A percentile compares a stretch with the other conserved stretches of the same genome.
Conservation (phyloP, 2,329 filamentous ascomycete species). For the Tolypocladium ophioglossoides region DNA sequence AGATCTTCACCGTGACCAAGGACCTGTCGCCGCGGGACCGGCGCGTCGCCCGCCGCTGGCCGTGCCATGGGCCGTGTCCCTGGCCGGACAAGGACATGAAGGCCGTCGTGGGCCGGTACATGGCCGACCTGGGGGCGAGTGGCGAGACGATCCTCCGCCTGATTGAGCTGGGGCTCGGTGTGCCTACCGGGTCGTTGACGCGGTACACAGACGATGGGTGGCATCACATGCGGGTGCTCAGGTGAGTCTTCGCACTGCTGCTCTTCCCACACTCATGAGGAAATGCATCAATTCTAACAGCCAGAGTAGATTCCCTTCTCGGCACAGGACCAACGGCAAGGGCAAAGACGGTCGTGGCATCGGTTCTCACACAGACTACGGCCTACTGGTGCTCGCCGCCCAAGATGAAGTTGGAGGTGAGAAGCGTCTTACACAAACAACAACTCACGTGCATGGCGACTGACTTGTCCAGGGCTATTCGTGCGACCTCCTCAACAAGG, state of each 20-base stretch:
- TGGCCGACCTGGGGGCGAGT: constrained; percentile 25
- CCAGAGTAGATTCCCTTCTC: constrained; percentile 18
- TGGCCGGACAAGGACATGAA: constrained; percentile 34
- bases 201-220: constrained; percentile 35
- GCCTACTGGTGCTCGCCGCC: constrained; percentile 37
- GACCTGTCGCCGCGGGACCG: constrained; percentile 27
- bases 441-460: background rate
- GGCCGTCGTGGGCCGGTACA: constrained; percentile 27
- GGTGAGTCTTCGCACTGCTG: constrained; percentile 16
- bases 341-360: constrained; percentile 38
- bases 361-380: constrained; percentile 41
- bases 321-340: constrained; percentile 31
- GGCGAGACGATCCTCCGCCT: constrained; percentile 35
- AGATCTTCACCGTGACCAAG: constrained; percentile 42
- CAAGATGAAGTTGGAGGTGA: constrained; percentile 38
- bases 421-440: background rate
- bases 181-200: constrained; percentile 28
- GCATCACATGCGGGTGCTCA: constrained; percentile 38
- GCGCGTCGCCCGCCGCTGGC: constrained; percentile 31
- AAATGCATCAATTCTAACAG: too few species aligned
- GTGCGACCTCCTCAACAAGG: constrained; percentile 29
- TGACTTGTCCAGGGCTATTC: constrained; percentile 26
- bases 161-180: constrained; percentile 32
- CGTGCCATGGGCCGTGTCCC: constrained; percentile 37
- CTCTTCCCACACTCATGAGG: too few species aligned